Evolutionary conservation across 768 basidiomycete genomes (phyloP), one percentile per base, ranked within the genome.

Genomic region (Lactarius tabidus): DNA sequence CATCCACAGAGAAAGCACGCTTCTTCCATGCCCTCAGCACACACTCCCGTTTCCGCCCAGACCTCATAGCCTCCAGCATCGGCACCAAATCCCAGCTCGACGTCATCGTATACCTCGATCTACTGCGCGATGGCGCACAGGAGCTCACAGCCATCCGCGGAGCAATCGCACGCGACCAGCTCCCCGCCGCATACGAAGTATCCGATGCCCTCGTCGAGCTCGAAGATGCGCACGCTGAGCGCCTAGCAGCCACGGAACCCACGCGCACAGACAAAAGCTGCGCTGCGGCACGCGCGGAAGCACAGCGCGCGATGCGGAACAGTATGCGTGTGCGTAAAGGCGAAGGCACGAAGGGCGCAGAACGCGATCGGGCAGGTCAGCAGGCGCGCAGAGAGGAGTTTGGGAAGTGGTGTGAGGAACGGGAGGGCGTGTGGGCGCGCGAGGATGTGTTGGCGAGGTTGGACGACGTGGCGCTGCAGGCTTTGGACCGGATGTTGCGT

Each of bases 21-120:
- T 91, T 94, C 75, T 94, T 93, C 73, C 87, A 84, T 73, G 87
- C 82, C 0, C 74, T 94, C 26, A 75, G 81, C 31, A 73, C 85
- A 2, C 77, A 89, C 74, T 93, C 91, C 23, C 82, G 89, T 29
- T 79, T 89, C 51, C 77, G 90, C 26, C 89, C 91, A 0, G 93
- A 94, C 74, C 80, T 93, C 55, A 88, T 95, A 57, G 85, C 90
- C 0, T 79, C 77, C 6, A 81, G 81, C 57, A 77, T 93, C n/a
- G 79, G 79, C 64, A 85, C 87, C 26, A 91, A 89, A 76, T 83
- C 79, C 17, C 78, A 82, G 10, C 75, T 82, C 57, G 90, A 94
- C 64, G 87, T 94, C 23, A 84, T 83, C 65, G 74, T 80, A 31
- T 93, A 91, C 71, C 74, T 94, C 66, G 79, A 84, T 38, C 67